Evolutionary conservation across 2,329 filamentous ascomycete genomes (phyloP).

Genomic region (Alternaria gaisen): DNA sequence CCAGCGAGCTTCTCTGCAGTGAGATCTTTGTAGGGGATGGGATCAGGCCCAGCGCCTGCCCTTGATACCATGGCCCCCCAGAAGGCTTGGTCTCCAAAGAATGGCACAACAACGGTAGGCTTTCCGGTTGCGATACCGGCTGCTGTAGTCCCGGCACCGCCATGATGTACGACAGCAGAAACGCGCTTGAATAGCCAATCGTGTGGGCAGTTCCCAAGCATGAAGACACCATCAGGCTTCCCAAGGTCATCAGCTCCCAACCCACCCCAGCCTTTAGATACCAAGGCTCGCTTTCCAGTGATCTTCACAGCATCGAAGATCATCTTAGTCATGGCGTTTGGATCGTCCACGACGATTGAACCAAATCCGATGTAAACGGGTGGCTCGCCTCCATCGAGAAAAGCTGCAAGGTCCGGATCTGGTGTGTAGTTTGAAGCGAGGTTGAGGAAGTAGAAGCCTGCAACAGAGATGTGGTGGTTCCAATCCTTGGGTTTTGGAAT

Average conservation of each 20-base stretch:
- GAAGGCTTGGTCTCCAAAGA: slow-evolving; percentile 64
- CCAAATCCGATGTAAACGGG: slow-evolving; percentile 56
- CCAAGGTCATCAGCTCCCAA: slow-evolving; percentile 72
- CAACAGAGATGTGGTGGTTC: slow-evolving; percentile 52
- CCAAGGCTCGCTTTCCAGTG: slow-evolving; percentile 76
- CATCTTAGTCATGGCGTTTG: slow-evolving; percentile 52
- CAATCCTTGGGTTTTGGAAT: slow-evolving; percentile 59
- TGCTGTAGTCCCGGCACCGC: slow-evolving; percentile 86
- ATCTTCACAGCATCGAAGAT: slow-evolving; percentile 56
- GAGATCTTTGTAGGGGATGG: slow-evolving; percentile 51
- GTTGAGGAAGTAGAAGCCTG: slow-evolving; percentile 54
- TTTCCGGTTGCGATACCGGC: slow-evolving; percentile 83
- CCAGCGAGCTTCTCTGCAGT: slow-evolving; percentile 51
- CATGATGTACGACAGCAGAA: slow-evolving; percentile 84
- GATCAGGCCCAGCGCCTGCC: slow-evolving; percentile 53
- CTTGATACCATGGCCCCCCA: slow-evolving; percentile 54
- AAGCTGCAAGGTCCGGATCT: slow-evolving; percentile 50
- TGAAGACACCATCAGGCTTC: slow-evolving; percentile 79
- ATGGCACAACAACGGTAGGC: slow-evolving; percentile 84
- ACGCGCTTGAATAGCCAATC: slow-evolving; percentile 89
- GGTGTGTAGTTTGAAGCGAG: slow-evolving; percentile 53
- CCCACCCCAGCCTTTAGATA: slow-evolving; percentile 90
- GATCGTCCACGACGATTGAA: slow-evolving; percentile 54
- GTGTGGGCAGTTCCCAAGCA: slow-evolving; percentile 85
- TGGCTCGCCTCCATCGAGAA: slow-evolving; percentile 51